These are phyloP conservation scores for Juglanconis sp. DNA, from an alignment of 2,329 filamentous ascomycete species.

Conservation along the genomic window DNA sequence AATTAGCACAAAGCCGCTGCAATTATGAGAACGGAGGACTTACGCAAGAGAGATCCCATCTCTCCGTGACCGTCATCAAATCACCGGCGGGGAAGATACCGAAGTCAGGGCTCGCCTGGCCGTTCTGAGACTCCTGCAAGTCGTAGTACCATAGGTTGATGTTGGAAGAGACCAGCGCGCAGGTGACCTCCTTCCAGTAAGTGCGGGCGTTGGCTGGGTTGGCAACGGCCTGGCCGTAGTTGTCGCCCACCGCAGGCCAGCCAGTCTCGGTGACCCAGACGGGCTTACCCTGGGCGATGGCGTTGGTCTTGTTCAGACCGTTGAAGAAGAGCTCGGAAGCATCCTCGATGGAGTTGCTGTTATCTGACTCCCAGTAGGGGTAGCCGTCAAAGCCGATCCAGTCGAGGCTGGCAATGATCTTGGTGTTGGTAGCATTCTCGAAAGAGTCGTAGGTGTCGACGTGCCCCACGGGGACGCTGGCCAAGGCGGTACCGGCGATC, in stretches of 20 bases:
- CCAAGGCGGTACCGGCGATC: slow-evolving; percentile 44
- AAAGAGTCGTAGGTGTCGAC: slow-evolving; percentile 68
- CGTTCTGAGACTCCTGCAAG: slow-evolving; percentile 34
- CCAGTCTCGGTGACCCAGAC: slow-evolving; percentile 20
- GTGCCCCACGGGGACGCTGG: slow-evolving; percentile 52
- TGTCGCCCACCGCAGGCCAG: slow-evolving; percentile 14
- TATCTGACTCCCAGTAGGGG: slow-evolving; percentile 61
- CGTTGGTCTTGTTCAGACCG: slow-evolving; percentile 42
- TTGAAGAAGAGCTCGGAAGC: slow-evolving; percentile 52
- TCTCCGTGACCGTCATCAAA: slow-evolving; percentile 24
- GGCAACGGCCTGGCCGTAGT: slow-evolving; percentile 12
- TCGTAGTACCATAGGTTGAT: slow-evolving; percentile 36
- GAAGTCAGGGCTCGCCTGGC: slow-evolving; percentile 31
- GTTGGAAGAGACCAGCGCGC: slow-evolving; percentile 10
- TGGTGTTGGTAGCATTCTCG: slow-evolving; percentile 56
- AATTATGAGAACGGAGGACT: not conserved
- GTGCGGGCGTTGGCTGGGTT: slow-evolving; percentile 15
- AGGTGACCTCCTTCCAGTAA: slow-evolving; percentile 17
- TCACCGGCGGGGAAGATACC: slow-evolving; percentile 34
- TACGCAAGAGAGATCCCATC: slow-evolving; percentile 30
- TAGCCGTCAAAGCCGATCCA: slow-evolving; percentile 65
- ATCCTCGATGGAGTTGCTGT: slow-evolving; percentile 54
- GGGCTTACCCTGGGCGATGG: slow-evolving; percentile 34
- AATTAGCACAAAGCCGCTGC: not conserved
- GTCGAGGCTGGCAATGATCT: slow-evolving; percentile 60